Base-by-base conservation (phyloP, 805 yeast species). In the Clavispora fructus region DNA sequence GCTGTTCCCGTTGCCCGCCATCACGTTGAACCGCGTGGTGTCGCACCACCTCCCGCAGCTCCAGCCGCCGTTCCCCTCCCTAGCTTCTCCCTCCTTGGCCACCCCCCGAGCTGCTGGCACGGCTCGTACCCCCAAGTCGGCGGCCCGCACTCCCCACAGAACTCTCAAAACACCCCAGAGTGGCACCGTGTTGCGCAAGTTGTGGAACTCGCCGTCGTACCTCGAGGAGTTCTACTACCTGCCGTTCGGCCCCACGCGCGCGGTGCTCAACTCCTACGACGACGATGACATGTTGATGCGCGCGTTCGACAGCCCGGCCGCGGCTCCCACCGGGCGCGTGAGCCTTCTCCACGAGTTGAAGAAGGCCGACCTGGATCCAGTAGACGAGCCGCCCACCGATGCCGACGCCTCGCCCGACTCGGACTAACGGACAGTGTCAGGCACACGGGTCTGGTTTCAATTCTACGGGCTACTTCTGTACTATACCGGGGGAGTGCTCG, bases 181-280 rank as follows among this genome's bases (percentile, higher is more conserved):
- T 56, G 62, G 66, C 51, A 69, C 80, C 8, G 67, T 74, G 16
- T 63, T 74, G 59, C 74, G 73, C 52, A 79, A 74, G 55, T 65
- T 79, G 39, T 81, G 87, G 85, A 75, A 79, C 55, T 80, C 86
- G 17, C 87, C 87, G 12, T 74, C 82, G 2, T 80, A 79, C 55
- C 66, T 82, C 46, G 87, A 83, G 48, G 88, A 83, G 54, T 83
- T 83, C 57, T 80, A 82, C 54, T 75, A 80, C 35, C 78, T 84
- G 19, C 63, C 68, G 11, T 54, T 54, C 30, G 55, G 44, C 14
- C 42, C 47, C 6, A 46, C 51, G 7, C 38, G 57, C 7, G 52
- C 52, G 10, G 50, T 51, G 29, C 56, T 69, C 47, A 65, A 62
- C 48, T 67, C 73, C 14, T 71, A 71, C 51, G 76, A 71, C 52